Conservation (phyloP, 768 basidiomycete species). For the Boletus coccyginus region DNA sequence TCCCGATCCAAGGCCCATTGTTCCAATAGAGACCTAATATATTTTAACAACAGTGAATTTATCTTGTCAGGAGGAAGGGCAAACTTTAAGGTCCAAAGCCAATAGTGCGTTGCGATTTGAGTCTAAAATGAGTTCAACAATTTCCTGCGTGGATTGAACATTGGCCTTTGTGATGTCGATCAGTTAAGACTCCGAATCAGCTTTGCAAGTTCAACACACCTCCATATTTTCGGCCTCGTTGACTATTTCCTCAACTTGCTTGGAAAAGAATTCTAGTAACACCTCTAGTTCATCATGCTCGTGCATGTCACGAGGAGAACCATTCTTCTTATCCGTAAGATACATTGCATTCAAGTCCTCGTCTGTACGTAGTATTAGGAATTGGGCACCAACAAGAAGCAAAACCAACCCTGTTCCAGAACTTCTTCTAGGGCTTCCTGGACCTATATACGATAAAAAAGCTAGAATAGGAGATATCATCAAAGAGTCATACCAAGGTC, state of each 20-base stretch:
- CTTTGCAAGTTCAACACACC: conserved; percentile 38
- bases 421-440: conserved; percentile 91
- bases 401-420: conserved; percentile 72
- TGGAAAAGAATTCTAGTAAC: conserved; percentile 90
- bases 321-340: conserved; percentile 78
- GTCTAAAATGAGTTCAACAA: conserved; percentile 94
- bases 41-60: not conserved
- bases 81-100: conserved; percentile 85
- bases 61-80: conserved; percentile 5
- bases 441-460: conserved; percentile 48
- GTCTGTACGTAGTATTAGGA: conserved; percentile 45
- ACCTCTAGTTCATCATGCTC: conserved; percentile 95
- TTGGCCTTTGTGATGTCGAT: conserved; percentile 50
- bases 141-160: conserved; percentile 96
- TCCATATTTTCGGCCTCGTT: conserved; percentile 88
- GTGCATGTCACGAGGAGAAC: conserved; percentile 52
- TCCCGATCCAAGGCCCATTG: conserved; percentile 88
- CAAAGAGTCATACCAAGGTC: conserved; percentile 53
- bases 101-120: conserved; percentile 92
- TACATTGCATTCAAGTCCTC: conserved; percentile 97
- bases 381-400: not conserved
- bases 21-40: conserved; percentile 82
- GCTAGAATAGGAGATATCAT: not conserved
- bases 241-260: conserved; percentile 96
- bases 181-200: not conserved